Base-by-base conservation (phyloP, 2,329 filamentous ascomycete genomes). In the Triangularia setosa region DNA sequence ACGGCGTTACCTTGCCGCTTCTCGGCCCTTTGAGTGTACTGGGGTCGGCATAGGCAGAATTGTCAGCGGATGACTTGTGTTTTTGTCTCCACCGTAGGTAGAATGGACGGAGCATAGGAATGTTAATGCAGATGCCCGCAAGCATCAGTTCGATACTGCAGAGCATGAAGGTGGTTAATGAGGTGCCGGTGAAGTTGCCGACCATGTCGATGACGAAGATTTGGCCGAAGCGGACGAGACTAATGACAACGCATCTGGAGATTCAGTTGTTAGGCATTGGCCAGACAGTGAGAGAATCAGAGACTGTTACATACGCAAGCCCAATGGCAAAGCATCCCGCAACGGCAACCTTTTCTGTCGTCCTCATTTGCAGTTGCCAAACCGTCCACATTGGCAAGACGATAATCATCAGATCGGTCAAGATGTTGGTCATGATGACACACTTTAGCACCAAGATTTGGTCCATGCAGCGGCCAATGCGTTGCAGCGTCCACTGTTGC, bases 381-480 rank as follows among this genome's bases (percentile, higher is more conserved):
- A 60, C 58, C 11, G 58, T 60, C 58, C 40, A 6, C 40, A 60
- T 53, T 2, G 58, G 58, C 8, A 60, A 24, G 2, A 53, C n/a
- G 14, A 60, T 30, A 9, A 60, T 52, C 40, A 60, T 27, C 14
- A 60, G n/a, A 21, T 60, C 58, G 24, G 58, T 60, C 24, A 60
- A 33, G 35, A 60, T 44, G 27, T 60, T 60, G 58, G 33, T 60
- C 58, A 60, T 52, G 40, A 60, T 60, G 25, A 52, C 40, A 23
- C 33, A 52, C 25, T 60, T 60, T 14, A 60, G 40, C 14, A 60
- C 58, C 27, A 44, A 18, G 25, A 60, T 53, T 16, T 60, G 58
- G 40, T 60, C 58, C 58, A 60, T 52, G 40, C 58, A 60, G 14
- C 24, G 23, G 24, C 58, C 58, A 3, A 28, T 48, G 21, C 58